Base-by-base conservation (phyloP, 345 rosid species). In the Moricandia moricandioides region DNA sequence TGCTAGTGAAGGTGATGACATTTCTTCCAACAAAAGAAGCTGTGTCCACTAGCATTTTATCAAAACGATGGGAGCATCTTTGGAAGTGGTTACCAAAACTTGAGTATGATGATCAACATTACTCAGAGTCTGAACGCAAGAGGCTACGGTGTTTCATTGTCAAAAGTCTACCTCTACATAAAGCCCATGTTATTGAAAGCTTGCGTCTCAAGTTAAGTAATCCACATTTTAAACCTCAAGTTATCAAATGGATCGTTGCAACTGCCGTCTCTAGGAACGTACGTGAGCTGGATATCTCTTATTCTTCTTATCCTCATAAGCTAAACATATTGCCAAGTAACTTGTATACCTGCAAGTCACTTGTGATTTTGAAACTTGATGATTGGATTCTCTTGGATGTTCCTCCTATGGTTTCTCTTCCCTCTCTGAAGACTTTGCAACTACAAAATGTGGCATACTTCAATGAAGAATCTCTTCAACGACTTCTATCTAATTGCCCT, bases 401-500 rank as follows among this genome's bases (percentile, higher is more conserved):
- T 21, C 51, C 67, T 37, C 16, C 8, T 9, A 34, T 9, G 14
- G 45, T 34, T 16, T 16, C 21, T 31, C 40, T 59, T 14, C 40
- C 64, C 2, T 59, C 39, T 59, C 64, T 30, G 64, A 31, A 62
- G 21, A 62, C 65, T 62, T 62, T 62, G 43, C 65, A 62, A 9
- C 65, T 62, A 34, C 47, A 62, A 17, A 17, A 40, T 9, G 65
- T 62, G 47, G 21, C 29, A 5, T 62, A 62, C 65, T 17, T 2
- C 14, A 63, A 3, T 21, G 67, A 39, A 21, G 52, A 12, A 4
- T 39, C 54, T 63, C 52, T 63, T 39, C 67, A 63, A 12, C 67
- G 54, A 1, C 54, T 65, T 39, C 10, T 63, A 63, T 39, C 34
- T 21, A 18, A 3, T 4, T 63, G 18, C 54, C 67, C 67, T 63